These are phyloP conservation scores for Quercus ilex DNA, from an alignment of 306 rosid species.

Conservation along the genomic window DNA sequence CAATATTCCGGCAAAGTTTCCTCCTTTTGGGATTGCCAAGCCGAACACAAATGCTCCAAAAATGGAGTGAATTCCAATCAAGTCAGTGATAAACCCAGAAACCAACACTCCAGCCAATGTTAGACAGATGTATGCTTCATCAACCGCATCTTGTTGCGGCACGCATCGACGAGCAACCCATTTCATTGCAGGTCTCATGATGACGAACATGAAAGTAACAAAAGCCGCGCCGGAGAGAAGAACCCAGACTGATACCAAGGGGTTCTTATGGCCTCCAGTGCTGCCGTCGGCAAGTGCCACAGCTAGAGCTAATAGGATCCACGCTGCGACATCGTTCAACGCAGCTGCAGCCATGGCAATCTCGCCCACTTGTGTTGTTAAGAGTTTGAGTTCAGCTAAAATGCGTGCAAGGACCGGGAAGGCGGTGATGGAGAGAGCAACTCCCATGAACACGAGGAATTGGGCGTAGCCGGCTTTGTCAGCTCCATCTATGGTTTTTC, in stretches of 20 bases:
- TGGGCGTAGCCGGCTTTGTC: constrained; percentile 55
- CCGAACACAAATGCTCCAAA: constrained; percentile 88
- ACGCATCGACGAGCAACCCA: constrained; percentile 48
- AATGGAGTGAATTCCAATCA: constrained; percentile 79
- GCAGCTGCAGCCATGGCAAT: constrained; percentile 96
- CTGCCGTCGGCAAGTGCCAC: constrained; percentile 55
- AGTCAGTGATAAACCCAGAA: constrained; percentile 66
- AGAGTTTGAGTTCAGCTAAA: constrained; percentile 76
- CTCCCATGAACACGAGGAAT: constrained; percentile 81
- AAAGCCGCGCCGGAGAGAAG: constrained; percentile 60
- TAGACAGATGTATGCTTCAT: constrained; percentile 61
- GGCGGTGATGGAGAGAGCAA: constrained; percentile 83
- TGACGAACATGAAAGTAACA: constrained; percentile 59
- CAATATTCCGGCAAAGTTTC: constrained; percentile 52
- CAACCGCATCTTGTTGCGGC: constrained; percentile 34
- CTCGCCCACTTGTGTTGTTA: constrained; percentile 68
- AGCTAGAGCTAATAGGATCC: constrained; percentile 81
- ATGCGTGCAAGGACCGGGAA: constrained; percentile 90
- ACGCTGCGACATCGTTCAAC: constrained; percentile 80
- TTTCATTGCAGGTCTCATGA: constrained; percentile 57
- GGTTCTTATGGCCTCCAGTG: constrained; percentile 42
- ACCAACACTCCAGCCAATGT: constrained; percentile 66
- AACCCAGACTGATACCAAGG: constrained; percentile 66
- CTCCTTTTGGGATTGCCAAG: constrained; percentile 65
- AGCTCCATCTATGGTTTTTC: constrained; percentile 54